Base-by-base conservation (phyloP, 305 asterid genomes). In the Fraxinus velutina region DNA sequence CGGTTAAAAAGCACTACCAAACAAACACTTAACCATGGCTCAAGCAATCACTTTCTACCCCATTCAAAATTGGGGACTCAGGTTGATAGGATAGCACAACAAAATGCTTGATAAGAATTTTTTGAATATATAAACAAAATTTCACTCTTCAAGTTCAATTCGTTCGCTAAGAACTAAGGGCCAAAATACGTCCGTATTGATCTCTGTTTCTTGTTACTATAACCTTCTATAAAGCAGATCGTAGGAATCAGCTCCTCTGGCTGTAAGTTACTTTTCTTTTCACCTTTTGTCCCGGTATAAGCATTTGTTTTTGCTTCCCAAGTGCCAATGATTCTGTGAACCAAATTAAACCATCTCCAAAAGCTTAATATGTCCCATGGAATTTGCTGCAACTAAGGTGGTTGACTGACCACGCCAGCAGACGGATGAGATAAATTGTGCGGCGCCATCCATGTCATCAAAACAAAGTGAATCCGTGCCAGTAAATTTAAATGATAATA, bases 381-480 rank as follows among this genome's bases (percentile, higher is more conserved):
- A 96, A 83, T 96, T 94, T 15, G 98, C 98, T 73, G 99, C 98
- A 60, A 96, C 95, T 84, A 94, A 89, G 84, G 98, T 90, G 70
- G 97, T 84, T 1, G 98, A 90, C 68, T 94, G 97, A 52, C 95
- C 93, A 0, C 92, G 96, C 99, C 99, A 96, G 83, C 98, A 94
- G 15, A 94, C 95, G 3, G 99, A 93, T 34, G 99, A 96, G 87
- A 93, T 92, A 83, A 96, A 96, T 86, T 91, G 98, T 72, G 94
- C 90, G 30, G 88, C 42, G 78, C 91, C 97, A 44, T 91, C 97
- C 78, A 88, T 89, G 79, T 89, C 94, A 64, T 92, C 94, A 5
- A 94, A 96, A 6, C 96, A 91, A 12, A 87, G 85, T 2, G 97
- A 91, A 73, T 91, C 97, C 1, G 86, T 85, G 94, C 83, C 88